phyloP scores from a whole-genome alignment of 106 monocot species.

The Dendrobium huoshanense region DNA sequence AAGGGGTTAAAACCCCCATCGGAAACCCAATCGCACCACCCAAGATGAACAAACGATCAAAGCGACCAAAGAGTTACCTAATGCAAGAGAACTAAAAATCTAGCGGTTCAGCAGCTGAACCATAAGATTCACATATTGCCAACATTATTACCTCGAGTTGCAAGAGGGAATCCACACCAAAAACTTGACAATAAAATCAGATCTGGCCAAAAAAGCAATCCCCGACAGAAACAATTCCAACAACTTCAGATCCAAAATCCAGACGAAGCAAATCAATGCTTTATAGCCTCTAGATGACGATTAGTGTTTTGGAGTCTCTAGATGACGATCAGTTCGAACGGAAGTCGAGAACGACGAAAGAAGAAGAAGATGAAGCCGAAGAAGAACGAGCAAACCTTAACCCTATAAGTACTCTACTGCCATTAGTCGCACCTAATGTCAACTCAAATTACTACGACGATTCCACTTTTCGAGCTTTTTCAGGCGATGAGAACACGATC shows the following conservation, averaged over 20 bases:
- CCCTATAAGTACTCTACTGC: background rate
- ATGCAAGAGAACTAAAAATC: background rate
- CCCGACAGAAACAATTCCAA: background rate
- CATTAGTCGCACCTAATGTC: constrained; percentile 4
- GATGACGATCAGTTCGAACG: background rate
- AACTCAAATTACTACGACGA: constrained; percentile 32
- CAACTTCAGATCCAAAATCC: background rate
- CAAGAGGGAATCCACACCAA: background rate
- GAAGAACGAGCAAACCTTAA: background rate
- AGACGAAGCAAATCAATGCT: background rate
- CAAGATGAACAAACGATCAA: background rate
- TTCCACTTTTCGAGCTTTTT: constrained; percentile 49
- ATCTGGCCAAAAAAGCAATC: background rate
- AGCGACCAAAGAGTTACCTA: background rate
- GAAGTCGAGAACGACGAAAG: background rate
- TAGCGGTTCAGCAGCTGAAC: background rate
- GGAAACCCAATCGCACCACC: background rate
- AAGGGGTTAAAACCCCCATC: background rate
- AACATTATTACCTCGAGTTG: background rate
- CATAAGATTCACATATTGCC: background rate
- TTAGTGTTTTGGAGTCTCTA: background rate
- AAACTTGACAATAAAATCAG: background rate
- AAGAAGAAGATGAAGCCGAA: background rate
- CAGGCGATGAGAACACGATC: constrained; percentile 42
- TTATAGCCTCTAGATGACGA: background rate